Base-by-base conservation (phyloP, 2,329 filamentous ascomycete species). In the Hymenoscyphus repandus region DNA sequence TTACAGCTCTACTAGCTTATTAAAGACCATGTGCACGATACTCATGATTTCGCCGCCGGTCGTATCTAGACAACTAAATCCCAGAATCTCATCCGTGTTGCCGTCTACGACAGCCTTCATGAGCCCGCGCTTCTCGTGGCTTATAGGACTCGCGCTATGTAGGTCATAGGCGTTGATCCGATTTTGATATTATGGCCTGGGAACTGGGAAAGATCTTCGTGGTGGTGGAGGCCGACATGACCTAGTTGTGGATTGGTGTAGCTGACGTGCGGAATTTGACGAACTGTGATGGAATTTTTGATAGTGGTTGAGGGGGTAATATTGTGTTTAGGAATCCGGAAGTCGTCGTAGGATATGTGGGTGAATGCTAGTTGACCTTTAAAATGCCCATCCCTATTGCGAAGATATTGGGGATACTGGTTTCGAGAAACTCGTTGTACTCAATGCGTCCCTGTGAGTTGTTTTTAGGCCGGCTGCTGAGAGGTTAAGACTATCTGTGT, bases 331-430 rank as follows among this genome's bases (percentile, higher is more conserved):
- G 79, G 58, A 61, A 80, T 72, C 49, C 77, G 74, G 60, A 72
- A 78, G 64, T 79, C 76, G 62, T 80, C 76, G 64, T 78, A 79
- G 3, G 74, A 76, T 55, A 80, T 71, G 63, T 80, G 77, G 1
- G 77, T 79, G 61, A 80, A 79, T 12, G 74, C 74, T 6, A 75
- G 73, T 0, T 71, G 70, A 40, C 75, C 75, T 49, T 78, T 75
- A 44, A 74, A 71, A 55, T 80, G n/a, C n/a, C n/a, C n/a, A n/a
- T 76, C 32, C 77, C 77, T 1, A 79, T 58, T 1, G 72, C 75
- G 56, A 72, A 79, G 17, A 79, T 64, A 38, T 65, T 68, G 1
- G 65, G 54, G 0, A 66, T 67, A 17, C 64, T 68, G 1, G 75
- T 79, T 42, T 70, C 64, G 3, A 79, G 72, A 50, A 65, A 68